Evolutionary conservation across 345 rosid genomes (phyloP).

Genomic region (Populus tremula): DNA sequence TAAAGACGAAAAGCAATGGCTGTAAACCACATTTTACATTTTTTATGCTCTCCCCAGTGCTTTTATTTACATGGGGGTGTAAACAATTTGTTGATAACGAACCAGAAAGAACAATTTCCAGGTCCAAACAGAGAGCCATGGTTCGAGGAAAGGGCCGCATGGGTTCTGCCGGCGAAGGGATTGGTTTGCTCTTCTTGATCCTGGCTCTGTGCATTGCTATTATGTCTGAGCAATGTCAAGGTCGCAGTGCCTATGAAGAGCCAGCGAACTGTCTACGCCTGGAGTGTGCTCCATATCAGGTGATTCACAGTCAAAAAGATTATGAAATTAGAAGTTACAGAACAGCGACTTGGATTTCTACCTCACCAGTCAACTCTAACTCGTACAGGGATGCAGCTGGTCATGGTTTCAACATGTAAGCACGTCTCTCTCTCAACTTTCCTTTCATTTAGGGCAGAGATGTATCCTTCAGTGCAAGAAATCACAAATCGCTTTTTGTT

Average conservation of each 20-base stretch:
- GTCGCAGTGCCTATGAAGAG: not conserved
- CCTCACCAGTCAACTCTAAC: conserved; percentile 3
- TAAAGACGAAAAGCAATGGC: not conserved
- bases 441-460: not conserved
- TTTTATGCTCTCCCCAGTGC: not conserved
- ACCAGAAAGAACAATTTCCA: too few species aligned
- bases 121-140: not conserved
- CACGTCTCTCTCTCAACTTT: not conserved
- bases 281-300: not conserved
- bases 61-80: not conserved
- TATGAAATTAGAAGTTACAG: not conserved
- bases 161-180: not conserved
- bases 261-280: not conserved
- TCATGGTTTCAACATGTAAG: conserved; percentile 20
- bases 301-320: not conserved
- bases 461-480: not conserved
- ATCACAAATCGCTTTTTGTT: not conserved
- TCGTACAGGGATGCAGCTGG: conserved; percentile 9
- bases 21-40: not conserved
- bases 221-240: not conserved
- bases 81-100: not conserved
- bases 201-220: not conserved
- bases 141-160: not conserved
- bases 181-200: not conserved
- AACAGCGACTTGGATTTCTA: conserved; percentile 6